Percentiles rank a stretch among this genome's conserved stretches.
Conservation (phyloP, 768 basidiomycete genomes). For the Boletus vermiculosoides region DNA sequence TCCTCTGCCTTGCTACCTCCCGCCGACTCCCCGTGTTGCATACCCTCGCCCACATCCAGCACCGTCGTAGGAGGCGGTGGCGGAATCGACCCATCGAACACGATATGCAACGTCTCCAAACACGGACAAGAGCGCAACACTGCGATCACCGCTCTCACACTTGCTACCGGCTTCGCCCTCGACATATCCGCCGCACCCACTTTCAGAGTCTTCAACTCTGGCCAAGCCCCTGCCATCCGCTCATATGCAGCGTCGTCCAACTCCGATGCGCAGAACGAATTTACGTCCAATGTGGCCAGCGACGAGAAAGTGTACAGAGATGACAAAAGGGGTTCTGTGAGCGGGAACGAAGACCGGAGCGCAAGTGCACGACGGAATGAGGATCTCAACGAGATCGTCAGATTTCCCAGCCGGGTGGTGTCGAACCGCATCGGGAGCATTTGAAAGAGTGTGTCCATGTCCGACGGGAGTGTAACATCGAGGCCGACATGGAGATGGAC, state of each 20-base stretch:
- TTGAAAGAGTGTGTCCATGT: constrained; percentile 10
- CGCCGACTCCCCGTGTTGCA: not conserved
- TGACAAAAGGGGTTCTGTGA: constrained; percentile 2
- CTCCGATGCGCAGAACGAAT: constrained; percentile 5
- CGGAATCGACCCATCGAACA: constrained; percentile 15
- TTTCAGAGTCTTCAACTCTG: constrained; percentile 11
- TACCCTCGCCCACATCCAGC: not conserved
- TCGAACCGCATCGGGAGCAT: constrained; percentile 6
- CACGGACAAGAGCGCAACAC: constrained; percentile 11
- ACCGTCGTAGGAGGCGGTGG: not conserved
- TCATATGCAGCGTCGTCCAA: constrained; percentile 14
- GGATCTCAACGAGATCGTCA: constrained; percentile 11
- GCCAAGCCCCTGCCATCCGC: constrained; percentile 9
- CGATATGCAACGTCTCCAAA: constrained; percentile 12
- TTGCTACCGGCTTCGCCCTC: constrained; percentile 8
- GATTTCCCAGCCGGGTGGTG: not conserved
- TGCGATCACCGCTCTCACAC: constrained; percentile 12
- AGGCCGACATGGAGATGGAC: constrained; percentile 3
- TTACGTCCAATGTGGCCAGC: constrained; percentile 8
- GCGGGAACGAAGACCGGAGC: not conserved
- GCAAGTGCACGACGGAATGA: not conserved
- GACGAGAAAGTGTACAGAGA: constrained; percentile 8
- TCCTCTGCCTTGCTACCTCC: not conserved
- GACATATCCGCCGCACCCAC: constrained; percentile 3
- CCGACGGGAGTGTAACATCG: not conserved